phyloP scores from a whole-genome alignment of 257 asterid species.

The Lithospermum erythrorhizon region DNA sequence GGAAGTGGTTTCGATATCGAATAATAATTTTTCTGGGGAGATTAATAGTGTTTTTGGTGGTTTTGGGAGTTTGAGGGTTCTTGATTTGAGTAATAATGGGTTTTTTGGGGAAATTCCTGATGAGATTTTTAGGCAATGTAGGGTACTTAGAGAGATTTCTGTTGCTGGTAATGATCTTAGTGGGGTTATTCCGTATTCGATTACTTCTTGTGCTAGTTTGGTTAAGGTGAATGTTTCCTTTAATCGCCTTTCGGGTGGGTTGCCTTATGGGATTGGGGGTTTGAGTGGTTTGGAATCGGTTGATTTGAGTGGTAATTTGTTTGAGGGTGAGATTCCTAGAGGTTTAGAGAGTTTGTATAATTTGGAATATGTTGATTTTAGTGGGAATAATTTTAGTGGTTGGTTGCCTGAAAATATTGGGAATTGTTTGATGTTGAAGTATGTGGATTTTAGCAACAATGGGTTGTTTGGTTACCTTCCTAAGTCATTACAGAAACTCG shows the following conservation, averaged over 20 bases:
- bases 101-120: constrained; percentile 47
- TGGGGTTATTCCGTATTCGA: constrained; percentile 47
- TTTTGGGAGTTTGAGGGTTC: constrained; percentile 29
- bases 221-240: constrained; percentile 53
- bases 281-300: constrained; percentile 38
- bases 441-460: constrained; percentile 48
- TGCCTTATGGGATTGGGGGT: constrained; percentile 41
- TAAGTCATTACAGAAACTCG: constrained; percentile 42
- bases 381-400: constrained; percentile 45
- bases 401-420: constrained; percentile 60
- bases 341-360: constrained; percentile 39
- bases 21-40: constrained; percentile 53
- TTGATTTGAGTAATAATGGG: constrained; percentile 52
- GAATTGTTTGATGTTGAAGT: constrained; percentile 38
- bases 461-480: constrained; percentile 51
- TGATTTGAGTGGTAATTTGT: constrained; percentile 56
- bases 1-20: constrained; percentile 37
- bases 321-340: constrained; percentile 57
- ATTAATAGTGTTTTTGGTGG: constrained; percentile 45
- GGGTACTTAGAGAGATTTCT: constrained; percentile 39
- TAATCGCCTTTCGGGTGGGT: constrained; percentile 49
- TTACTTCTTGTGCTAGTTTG: constrained; percentile 44
- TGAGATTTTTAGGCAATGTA: constrained; percentile 54
- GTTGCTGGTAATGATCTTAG: constrained; percentile 59
- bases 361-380: constrained; percentile 33